phyloP scores from a whole-genome alignment of 768 basidiomycete species.

The Hypholoma sublateritium region DNA sequence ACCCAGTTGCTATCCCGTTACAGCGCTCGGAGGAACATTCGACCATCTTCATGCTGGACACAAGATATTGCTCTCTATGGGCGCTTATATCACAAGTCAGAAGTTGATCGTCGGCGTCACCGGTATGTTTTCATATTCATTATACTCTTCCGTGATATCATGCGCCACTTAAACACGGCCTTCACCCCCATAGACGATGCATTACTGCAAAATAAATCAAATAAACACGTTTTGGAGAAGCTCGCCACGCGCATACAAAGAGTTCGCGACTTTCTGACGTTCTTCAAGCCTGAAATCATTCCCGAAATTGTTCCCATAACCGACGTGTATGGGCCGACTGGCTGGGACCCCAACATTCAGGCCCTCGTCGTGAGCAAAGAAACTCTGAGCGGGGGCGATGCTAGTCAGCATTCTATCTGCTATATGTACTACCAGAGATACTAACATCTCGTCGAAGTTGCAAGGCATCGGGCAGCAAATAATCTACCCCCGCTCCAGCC shows the following conservation, averaged over 20 bases:
- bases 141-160: conserved; percentile 5
- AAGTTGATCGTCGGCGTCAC: conserved; percentile 92
- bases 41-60: conserved; percentile 98
- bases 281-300: conserved; percentile 66
- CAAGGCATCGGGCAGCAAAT: conserved; percentile 54
- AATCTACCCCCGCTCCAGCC: conserved; percentile 59
- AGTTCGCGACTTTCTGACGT: conserved; percentile 67
- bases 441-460: conserved; percentile 46
- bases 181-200: conserved; percentile 52
- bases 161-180: conserved; percentile 9
- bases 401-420: conserved; percentile 50
- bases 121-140: conserved; percentile 41
- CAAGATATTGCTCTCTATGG: conserved; percentile 94
- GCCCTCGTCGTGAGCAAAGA: conserved; percentile 91
- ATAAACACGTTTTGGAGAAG: conserved; percentile 66
- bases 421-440: background rate
- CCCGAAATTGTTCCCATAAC: conserved; percentile 72
- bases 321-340: conserved; percentile 93
- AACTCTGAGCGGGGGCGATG: conserved; percentile 71
- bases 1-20: conserved; percentile 54
- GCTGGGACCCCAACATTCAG: conserved; percentile 84
- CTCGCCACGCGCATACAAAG: conserved; percentile 52
- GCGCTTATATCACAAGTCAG: conserved; percentile 71
- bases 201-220: conserved; percentile 69
- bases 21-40: conserved; percentile 94